Conservation (phyloP, 2,329 filamentous ascomycete species). For the Ceratocystis ficicola region DNA sequence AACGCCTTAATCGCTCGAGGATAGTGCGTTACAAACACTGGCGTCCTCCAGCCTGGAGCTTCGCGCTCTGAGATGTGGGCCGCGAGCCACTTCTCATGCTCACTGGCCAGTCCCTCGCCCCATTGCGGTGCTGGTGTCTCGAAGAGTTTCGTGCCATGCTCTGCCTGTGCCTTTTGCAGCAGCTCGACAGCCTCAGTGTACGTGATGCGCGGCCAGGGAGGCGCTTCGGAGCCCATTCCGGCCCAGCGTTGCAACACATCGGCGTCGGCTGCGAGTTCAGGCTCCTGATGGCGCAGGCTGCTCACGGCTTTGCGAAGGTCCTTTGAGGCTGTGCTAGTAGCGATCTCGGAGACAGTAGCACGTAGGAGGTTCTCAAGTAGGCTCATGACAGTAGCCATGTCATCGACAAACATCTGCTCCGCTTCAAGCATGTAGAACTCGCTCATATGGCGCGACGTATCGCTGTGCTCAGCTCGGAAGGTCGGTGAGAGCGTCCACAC, state of each 20-base stretch:
- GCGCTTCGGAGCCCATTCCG: constrained; percentile 41
- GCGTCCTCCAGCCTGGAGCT: constrained; percentile 40
- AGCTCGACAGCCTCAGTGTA: constrained; percentile 66
- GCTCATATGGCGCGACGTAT: constrained; percentile 84
- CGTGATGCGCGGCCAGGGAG: constrained; percentile 65
- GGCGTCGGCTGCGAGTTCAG: constrained; percentile 31
- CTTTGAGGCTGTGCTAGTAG: constrained; percentile 36
- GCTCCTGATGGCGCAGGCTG: constrained; percentile 11
- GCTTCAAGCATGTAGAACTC: constrained; percentile 99
- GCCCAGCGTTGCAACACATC: constrained; percentile 59
- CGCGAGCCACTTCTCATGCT: constrained; percentile 86
- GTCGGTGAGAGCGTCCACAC: constrained; percentile 93
- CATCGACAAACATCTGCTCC: constrained; percentile 67
- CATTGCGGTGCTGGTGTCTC: constrained; percentile 52
- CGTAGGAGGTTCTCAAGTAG: constrained; percentile 70
- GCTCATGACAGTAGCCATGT: constrained; percentile 60
- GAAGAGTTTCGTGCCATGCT: constrained; percentile 40
- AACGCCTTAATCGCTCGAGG: constrained; percentile 85
- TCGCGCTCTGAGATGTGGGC: constrained; percentile 43
- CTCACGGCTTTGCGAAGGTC: constrained; percentile 31
- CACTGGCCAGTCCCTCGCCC: constrained; percentile 66
- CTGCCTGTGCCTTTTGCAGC: constrained; percentile 45
- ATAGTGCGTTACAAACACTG: constrained; percentile 88
- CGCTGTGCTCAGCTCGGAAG: constrained; percentile 85
- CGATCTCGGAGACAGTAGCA: constrained; percentile 34